phyloP scores from a whole-genome alignment of 2,329 filamentous ascomycete species.

The Exophiala dermatitidis region DNA sequence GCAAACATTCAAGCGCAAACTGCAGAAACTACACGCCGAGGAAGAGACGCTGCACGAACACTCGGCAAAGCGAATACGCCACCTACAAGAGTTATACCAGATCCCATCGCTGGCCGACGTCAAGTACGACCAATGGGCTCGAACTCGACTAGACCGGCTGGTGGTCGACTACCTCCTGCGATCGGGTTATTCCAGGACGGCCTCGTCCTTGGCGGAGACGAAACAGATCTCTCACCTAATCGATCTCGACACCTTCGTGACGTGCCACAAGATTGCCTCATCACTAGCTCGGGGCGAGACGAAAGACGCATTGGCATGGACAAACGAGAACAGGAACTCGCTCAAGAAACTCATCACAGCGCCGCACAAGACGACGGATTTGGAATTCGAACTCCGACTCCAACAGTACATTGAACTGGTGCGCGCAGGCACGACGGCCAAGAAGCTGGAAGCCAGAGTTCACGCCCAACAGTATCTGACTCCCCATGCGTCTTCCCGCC shows the following conservation, averaged over 20 bases:
- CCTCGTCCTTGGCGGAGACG: constrained; percentile 64
- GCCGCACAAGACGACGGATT: constrained; percentile 40
- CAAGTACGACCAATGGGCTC: constrained; percentile 86
- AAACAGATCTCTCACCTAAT: constrained; percentile 73
- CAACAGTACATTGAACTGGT: constrained; percentile 95
- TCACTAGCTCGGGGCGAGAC: constrained; percentile 65
- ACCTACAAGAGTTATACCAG: constrained; percentile 72
- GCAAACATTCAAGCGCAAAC: constrained; percentile 81
- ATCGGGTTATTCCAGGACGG: constrained; percentile 72
- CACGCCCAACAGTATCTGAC: constrained; percentile 78
- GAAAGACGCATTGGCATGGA: constrained; percentile 78
- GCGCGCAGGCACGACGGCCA: constrained; percentile 56
- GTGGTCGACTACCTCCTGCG: constrained; percentile 89
- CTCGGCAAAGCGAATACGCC: constrained; percentile 66
- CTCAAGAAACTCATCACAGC: constrained; percentile 64
- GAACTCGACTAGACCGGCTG: constrained; percentile 70
- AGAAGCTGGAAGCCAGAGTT: constrained; percentile 66
- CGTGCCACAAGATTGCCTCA: constrained; percentile 69
- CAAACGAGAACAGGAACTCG: constrained; percentile 85
- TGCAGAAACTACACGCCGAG: constrained; percentile 68
- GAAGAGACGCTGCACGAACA: constrained; percentile 70
- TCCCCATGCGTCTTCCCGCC: constrained; percentile 61
- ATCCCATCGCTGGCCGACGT: constrained; percentile 81
- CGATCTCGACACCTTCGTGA: constrained; percentile 79
- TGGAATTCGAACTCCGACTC: constrained; percentile 87